Percentiles rank a stretch among this genome's conserved stretches.
Evolutionary conservation across 495 filamentous ascomycete species (phyloP).

Genomic region (Talaromyces adpressus): DNA sequence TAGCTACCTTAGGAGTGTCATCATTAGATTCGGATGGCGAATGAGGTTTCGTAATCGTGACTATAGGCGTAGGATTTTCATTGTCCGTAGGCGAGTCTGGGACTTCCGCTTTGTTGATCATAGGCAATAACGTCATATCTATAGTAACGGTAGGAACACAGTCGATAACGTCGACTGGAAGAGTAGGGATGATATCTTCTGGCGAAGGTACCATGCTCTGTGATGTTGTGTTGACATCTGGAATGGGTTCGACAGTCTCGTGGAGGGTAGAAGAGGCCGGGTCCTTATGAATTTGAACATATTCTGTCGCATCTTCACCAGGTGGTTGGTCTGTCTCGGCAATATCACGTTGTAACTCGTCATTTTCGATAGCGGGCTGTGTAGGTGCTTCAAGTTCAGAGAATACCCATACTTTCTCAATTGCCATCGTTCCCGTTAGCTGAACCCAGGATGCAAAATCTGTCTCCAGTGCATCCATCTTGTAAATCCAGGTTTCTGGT

Average conservation of each 20-base stretch:
- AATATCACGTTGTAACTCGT: background rate
- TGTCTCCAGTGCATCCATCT: constrained; percentile 71
- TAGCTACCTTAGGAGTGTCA: background rate
- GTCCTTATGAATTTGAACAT: background rate
- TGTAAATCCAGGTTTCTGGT: constrained; percentile 80
- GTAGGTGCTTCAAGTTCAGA: constrained; percentile 11
- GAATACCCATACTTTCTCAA: constrained; percentile 38
- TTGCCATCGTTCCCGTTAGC: constrained; percentile 36
- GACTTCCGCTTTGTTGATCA: background rate
- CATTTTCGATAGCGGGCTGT: background rate
- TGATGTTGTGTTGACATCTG: background rate
- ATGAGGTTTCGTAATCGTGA: background rate
- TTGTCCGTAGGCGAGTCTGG: background rate
- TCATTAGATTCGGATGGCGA: background rate
- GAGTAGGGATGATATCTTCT: background rate
- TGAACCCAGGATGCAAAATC: constrained; percentile 76
- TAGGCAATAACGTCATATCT: background rate
- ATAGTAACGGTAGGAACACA: background rate
- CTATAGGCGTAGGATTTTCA: background rate
- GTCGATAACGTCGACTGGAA: background rate
- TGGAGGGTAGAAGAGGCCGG: background rate
- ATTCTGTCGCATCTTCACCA: background rate
- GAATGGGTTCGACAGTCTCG: background rate
- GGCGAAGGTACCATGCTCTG: background rate
- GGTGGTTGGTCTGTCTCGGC: background rate